A percentile compares a stretch with the other conserved stretches of the same genome.
phyloP scores from a whole-genome alignment of 2,329 filamentous ascomycete genomes.

The Aphanoascus verrucosus region DNA sequence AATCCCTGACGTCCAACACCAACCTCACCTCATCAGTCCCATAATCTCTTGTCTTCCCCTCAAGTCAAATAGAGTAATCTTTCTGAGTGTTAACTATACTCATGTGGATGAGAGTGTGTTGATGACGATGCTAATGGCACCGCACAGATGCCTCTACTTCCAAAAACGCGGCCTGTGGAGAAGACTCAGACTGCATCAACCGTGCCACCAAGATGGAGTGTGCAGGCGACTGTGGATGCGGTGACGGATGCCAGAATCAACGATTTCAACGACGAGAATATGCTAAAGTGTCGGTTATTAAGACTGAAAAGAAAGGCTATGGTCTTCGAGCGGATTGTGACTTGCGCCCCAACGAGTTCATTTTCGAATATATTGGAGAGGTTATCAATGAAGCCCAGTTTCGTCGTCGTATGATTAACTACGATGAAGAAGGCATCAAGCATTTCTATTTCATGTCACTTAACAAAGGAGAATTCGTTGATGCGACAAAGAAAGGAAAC shows the following conservation, averaged over 20 bases:
- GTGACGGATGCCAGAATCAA: constrained; percentile 80
- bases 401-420: constrained; percentile 79
- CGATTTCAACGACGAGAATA: constrained; percentile 86
- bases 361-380: constrained; percentile 97
- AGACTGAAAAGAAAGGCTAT: constrained; percentile 95
- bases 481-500: constrained; percentile 94
- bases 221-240: constrained; percentile 75
- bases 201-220: constrained; percentile 97
- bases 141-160: constrained; percentile 40
- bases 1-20: background rate
- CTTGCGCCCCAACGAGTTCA: constrained; percentile 75
- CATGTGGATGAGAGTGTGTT: background rate
- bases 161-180: constrained; percentile 75
- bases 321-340: constrained; percentile 73
- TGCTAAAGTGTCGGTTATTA: constrained; percentile 85
- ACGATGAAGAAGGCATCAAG: constrained; percentile 92
- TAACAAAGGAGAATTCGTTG: constrained; percentile 90
- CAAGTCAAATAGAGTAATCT: background rate
- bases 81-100: background rate
- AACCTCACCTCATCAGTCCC: background rate
- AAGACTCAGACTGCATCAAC: constrained; percentile 97
- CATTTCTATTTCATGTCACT: constrained; percentile 99
- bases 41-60: background rate
- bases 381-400: constrained; percentile 91
- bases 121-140: constrained; percentile 20